Conservation (phyloP, 192 early-diverging fungal species). For the Rhizophagus sp. region DNA sequence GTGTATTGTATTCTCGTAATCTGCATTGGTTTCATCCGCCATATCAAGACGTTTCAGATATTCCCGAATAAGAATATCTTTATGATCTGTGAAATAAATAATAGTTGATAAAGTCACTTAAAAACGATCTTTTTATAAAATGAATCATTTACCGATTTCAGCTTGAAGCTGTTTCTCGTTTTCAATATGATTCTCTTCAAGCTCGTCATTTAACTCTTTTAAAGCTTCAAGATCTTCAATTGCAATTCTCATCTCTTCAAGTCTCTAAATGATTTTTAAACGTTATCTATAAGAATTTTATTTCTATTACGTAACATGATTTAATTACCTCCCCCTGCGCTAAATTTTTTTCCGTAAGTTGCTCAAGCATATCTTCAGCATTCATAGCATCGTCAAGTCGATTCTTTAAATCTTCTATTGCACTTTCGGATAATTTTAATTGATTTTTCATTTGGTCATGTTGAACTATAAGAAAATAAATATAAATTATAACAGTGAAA, state of each 20-base stretch:
- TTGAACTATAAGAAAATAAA: slow-evolving; percentile 37
- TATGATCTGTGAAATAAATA: slow-evolving; percentile 48
- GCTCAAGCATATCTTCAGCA: slow-evolving; percentile 83
- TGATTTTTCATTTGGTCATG: slow-evolving; percentile 56
- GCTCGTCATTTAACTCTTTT: slow-evolving; percentile 87
- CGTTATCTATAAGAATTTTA: too few species aligned
- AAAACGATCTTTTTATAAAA: not conserved
- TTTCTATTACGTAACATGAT: not conserved
- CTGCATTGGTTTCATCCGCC: slow-evolving; percentile 79
- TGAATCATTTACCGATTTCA: slow-evolving; percentile 62
- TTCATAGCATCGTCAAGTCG: slow-evolving; percentile 79
- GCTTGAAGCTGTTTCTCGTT: slow-evolving; percentile 82
- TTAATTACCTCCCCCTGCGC: slow-evolving; percentile 56
- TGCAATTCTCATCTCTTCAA: slow-evolving; percentile 74
- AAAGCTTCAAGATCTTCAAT: slow-evolving; percentile 90
- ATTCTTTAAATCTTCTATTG: slow-evolving; percentile 82
- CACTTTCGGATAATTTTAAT: slow-evolving; percentile 63
- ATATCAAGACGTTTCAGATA: slow-evolving; percentile 57
- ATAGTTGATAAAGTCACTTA: not conserved
- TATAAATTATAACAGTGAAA: not conserved
- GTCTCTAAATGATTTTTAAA: slow-evolving; percentile 41
- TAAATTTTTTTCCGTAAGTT: slow-evolving; percentile 84
- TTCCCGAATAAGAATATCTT: slow-evolving; percentile 68
- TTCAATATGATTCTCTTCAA: slow-evolving; percentile 91
- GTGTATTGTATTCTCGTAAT: slow-evolving; percentile 81